A percentile compares a stretch with the other conserved stretches of the same genome.
Evolutionary conservation across 2,329 filamentous ascomycete genomes (phyloP).

Genomic region (Xylariaceae sp.): DNA sequence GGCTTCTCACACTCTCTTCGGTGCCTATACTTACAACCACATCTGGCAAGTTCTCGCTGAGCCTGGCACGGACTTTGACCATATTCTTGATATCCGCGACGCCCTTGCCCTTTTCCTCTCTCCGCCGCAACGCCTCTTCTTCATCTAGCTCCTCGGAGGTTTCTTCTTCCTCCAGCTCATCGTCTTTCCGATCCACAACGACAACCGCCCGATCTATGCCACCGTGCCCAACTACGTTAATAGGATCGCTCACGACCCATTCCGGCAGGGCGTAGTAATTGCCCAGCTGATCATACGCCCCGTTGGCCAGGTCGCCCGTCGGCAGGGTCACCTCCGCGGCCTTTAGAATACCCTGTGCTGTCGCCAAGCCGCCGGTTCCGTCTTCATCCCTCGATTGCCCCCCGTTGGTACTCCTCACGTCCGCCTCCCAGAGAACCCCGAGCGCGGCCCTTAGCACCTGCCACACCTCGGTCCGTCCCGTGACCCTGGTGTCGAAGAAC

Average conservation of each 20-base stretch:
- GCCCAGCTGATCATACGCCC: slow-evolving; percentile 72
- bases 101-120: slow-evolving; percentile 64
- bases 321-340: slow-evolving; percentile 77
- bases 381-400: slow-evolving; percentile 30
- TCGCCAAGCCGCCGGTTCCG: slow-evolving; percentile 52
- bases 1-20: slow-evolving; percentile 63
- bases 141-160: slow-evolving; percentile 34
- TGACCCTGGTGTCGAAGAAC: slow-evolving; percentile 90
- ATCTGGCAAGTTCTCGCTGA: slow-evolving; percentile 70
- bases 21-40: slow-evolving; percentile 60
- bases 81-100: slow-evolving; percentile 55
- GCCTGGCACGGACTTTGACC: slow-evolving; percentile 61
- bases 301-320: slow-evolving; percentile 71
- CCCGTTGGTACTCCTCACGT: slow-evolving; percentile 30
- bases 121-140: slow-evolving; percentile 42
- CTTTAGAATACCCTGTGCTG: slow-evolving; percentile 79
- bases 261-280: slow-evolving; percentile 71
- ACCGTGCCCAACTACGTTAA: slow-evolving; percentile 49
- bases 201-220: slow-evolving; percentile 2
- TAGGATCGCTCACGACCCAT: slow-evolving; percentile 69
- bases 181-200: slow-evolving; percentile 29
- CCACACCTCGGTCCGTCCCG: slow-evolving; percentile 79
- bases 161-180: slow-evolving; percentile 34
- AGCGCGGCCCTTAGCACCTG: slow-evolving; percentile 70
- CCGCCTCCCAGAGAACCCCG: slow-evolving; percentile 66